Evolutionary conservation across 2,329 filamentous ascomycete genomes (phyloP).

Genomic region (Scedosporium minutisporum): DNA sequence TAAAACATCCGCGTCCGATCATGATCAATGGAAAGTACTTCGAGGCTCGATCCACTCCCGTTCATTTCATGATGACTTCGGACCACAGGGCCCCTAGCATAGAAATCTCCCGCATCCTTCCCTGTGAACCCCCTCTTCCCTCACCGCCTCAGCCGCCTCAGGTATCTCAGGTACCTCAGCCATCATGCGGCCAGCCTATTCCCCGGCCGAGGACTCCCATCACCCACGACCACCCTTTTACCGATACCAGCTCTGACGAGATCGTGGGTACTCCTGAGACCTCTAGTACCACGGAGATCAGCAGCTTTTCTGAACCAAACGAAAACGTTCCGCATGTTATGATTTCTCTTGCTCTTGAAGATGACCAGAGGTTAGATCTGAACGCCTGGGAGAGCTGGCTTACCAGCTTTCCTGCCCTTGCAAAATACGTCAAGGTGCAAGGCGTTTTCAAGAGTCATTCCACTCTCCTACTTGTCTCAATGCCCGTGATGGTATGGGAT

Average conservation of each 20-base stretch:
- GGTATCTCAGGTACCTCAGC: not conserved
- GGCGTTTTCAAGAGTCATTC: constrained; percentile 54
- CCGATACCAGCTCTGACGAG: constrained; percentile 6
- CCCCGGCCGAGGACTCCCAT: not conserved
- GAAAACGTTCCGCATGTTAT: constrained; percentile 50
- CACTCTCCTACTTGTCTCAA: constrained; percentile 45
- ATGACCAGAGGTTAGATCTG: constrained; percentile 46
- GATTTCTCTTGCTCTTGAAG: constrained; percentile 50
- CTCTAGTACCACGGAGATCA: constrained; percentile 12
- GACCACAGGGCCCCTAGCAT: constrained; percentile 51
- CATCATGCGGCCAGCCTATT: not conserved
- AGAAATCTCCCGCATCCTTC: constrained; percentile 35
- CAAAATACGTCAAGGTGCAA: constrained; percentile 51
- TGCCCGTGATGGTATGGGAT: constrained; percentile 52
- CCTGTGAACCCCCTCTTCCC: constrained; percentile 23
- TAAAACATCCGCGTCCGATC: constrained; percentile 50
- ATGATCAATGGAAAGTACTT: constrained; percentile 48
- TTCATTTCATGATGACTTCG: constrained; percentile 55
- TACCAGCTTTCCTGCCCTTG: constrained; percentile 43
- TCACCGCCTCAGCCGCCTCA: constrained; percentile 19
- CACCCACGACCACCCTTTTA: not conserved
- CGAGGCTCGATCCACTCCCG: constrained; percentile 47
- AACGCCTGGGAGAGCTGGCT: constrained; percentile 51
- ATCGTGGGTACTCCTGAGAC: constrained; percentile 9
- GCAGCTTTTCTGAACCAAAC: constrained; percentile 29